Evolutionary conservation across 2,329 filamentous ascomycete genomes (phyloP).

Genomic region (Botryotinia narcissicola): DNA sequence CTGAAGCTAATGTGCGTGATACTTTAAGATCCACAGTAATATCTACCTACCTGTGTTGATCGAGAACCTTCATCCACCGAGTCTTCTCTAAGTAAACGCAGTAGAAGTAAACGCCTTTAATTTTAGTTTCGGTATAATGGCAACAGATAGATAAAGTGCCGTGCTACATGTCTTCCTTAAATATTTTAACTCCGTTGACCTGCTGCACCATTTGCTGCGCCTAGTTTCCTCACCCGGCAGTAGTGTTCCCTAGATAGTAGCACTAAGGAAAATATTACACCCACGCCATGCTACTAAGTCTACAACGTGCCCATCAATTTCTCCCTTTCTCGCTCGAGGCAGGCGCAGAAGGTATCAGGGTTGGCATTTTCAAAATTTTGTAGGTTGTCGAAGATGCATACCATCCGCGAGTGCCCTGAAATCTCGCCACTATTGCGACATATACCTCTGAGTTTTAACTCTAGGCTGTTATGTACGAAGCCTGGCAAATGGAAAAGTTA

Average conservation of each 20-base stretch:
- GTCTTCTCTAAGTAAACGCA: not conserved
- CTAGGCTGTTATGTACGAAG: not conserved
- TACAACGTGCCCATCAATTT: not conserved
- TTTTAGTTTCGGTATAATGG: constrained; percentile 12
- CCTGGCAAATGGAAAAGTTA: not conserved
- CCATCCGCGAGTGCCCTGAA: not conserved
- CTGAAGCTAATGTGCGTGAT: not conserved
- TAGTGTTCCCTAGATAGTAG: constrained; percentile 13
- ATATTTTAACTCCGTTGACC: constrained; percentile 3
- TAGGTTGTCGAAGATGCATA: not conserved
- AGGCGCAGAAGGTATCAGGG: not conserved
- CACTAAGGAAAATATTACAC: constrained; percentile 2
- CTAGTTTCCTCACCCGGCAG: not conserved
- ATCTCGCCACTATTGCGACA: not conserved
- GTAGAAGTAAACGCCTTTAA: not conserved
- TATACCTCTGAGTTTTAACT: not conserved
- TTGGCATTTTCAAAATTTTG: not conserved
- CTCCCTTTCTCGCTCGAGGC: constrained; percentile 4
- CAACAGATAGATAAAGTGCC: constrained; percentile 10
- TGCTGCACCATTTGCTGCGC: constrained; percentile 8
- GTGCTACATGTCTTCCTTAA: constrained; percentile 5
- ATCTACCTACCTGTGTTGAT: not conserved
- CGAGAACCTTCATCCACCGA: not conserved
- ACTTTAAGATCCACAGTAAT: not conserved
- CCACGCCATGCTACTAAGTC: constrained; percentile 9